Percentiles rank a stretch among this genome's conserved stretches.
These are phyloP conservation scores for Yamadazyma pseudoaaseri DNA, from an alignment of 1,139 yeast species.

Conservation along the genomic window DNA sequence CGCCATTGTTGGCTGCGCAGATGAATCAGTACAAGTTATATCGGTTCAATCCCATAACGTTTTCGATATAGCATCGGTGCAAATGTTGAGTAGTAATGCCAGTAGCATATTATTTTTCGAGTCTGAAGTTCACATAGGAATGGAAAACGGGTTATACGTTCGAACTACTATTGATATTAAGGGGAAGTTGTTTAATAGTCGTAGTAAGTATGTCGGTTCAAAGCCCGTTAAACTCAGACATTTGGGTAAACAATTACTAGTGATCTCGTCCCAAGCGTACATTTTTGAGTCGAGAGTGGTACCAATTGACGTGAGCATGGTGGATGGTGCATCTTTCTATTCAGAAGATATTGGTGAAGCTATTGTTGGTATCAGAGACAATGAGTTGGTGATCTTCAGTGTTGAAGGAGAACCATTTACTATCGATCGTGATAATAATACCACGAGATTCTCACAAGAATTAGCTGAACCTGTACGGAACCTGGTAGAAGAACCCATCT, in stretches of 20 bases:
- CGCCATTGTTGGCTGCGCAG: slow-evolving; percentile 70
- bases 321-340: slow-evolving; percentile 49
- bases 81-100: slow-evolving; percentile 64
- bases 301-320: slow-evolving; percentile 37
- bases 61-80: slow-evolving; percentile 62
- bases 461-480: slow-evolving; percentile 34
- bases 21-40: slow-evolving; percentile 66
- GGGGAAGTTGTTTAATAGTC: slow-evolving; percentile 67
- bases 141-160: slow-evolving; percentile 78
- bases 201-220: slow-evolving; percentile 75
- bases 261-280: slow-evolving; percentile 47
- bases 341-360: slow-evolving; percentile 68
- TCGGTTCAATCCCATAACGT: slow-evolving; percentile 65
- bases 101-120: slow-evolving; percentile 44
- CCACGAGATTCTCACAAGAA: slow-evolving; percentile 17
- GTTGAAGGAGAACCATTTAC: slow-evolving; percentile 48
- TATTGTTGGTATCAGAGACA: slow-evolving; percentile 60
- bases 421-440: slow-evolving; percentile 1
- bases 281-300: slow-evolving; percentile 28
- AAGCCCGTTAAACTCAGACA: slow-evolving; percentile 54
- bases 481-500: background rate
- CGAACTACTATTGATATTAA: slow-evolving; percentile 47
- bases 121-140: slow-evolving; percentile 64
- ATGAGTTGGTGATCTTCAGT: slow-evolving; percentile 57
- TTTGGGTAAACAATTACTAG: slow-evolving; percentile 27